Base-by-base conservation (phyloP, 305 asterid species). In the Rubia occidens region DNA sequence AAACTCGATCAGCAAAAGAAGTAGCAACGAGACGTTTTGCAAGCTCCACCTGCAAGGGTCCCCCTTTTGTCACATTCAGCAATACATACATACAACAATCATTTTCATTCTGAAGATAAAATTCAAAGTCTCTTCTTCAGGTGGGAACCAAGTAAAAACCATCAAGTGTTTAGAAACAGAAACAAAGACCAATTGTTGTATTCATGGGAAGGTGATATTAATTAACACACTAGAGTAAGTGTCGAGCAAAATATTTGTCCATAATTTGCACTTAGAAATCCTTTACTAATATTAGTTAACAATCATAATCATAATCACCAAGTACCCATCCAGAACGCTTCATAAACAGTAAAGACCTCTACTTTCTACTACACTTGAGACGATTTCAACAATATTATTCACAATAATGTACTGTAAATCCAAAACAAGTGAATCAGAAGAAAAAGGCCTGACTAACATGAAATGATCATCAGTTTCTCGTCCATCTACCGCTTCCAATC, bases 1-100 rank as follows among this genome's bases (percentile, higher is more conserved):
- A 94, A 49, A 87, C 95, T 26, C 96, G 92, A 59, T 94, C 99
- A 43, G 99, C 97, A 76, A 90, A 90, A 14, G 99, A 94, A 76
- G 70, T 58, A 40, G 79, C 75, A 60, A 89, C 91, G 17, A 94
- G 83, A 40, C 85, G 86, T 70, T 90, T 90, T 15, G 99, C 99
- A 66, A 90, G 96, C 79, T 89, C 99, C 37, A 94, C 82, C 99
- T 94, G 84, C 60, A 74, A 9, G 56, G 17, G 44, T 18, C 26
- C 10, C 64, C 40, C 5, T 5, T 6, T 63, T 8, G 61, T 56
- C 11, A 17, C 3, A n/a, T 37, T 63, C 29, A 63, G 32, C 6
- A 35, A 17, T 8, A 8, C 43, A 9, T 5, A 18, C 18, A 17
- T 13, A 32, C 21, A 5, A 35, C 43, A 61, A 11, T 17, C 24